phyloP scores from a whole-genome alignment of 768 basidiomycete genomes.

The Boletus subparvulus region DNA sequence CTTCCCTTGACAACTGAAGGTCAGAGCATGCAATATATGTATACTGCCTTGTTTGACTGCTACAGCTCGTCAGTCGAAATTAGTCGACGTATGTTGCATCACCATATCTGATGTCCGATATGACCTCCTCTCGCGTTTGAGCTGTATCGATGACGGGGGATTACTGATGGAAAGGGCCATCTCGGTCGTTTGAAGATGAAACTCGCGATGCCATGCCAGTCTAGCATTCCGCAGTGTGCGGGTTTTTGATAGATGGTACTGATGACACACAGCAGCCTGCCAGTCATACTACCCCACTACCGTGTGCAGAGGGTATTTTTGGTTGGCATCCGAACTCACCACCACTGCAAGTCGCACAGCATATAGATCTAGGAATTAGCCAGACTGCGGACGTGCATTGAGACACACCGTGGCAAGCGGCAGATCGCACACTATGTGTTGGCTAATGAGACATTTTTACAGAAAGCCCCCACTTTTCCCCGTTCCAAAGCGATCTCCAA shows the following conservation, averaged over 20 bases:
- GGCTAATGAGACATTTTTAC: slow-evolving; percentile 23
- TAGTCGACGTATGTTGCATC: slow-evolving; percentile 7
- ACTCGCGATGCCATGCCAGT: slow-evolving; percentile 8
- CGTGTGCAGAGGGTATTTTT: neutral
- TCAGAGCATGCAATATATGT: neutral
- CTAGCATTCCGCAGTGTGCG: neutral
- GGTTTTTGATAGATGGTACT: neutral
- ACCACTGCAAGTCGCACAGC: neutral
- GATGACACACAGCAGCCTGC: neutral
- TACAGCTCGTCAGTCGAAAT: neutral
- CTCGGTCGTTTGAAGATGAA: slow-evolving; percentile 13
- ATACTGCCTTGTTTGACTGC: neutral
- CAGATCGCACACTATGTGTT: neutral
- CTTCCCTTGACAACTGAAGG: neutral
- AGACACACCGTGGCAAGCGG: slow-evolving; percentile 13
- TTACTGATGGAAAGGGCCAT: neutral
- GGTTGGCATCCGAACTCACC: slow-evolving; percentile 1
- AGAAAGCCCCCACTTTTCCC: slow-evolving; percentile 68
- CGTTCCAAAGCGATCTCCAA: slow-evolving; percentile 81
- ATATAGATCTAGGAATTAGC: neutral
- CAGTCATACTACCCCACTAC: slow-evolving; percentile 1
- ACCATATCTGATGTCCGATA: slow-evolving; percentile 3
- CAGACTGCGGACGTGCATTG: neutral
- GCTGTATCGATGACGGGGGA: neutral
- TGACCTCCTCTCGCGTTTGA: neutral